Conservation (phyloP, 495 filamentous ascomycete species). For the Tuber umbilicatum region DNA sequence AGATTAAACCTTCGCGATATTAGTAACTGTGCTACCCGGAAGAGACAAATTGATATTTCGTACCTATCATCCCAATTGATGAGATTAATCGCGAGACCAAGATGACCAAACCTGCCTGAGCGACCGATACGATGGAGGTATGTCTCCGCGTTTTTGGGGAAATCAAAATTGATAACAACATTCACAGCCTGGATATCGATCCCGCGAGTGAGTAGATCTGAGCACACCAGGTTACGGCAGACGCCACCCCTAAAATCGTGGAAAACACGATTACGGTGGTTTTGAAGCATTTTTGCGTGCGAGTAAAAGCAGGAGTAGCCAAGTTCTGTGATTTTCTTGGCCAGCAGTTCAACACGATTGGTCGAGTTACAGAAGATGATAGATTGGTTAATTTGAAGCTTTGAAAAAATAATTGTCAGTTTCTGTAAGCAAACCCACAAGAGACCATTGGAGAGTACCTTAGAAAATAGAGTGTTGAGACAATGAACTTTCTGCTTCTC, state of each 20-base stretch:
- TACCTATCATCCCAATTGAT: slow-evolving; percentile 96
- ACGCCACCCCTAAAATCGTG: slow-evolving; percentile 98
- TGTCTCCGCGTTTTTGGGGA: slow-evolving; percentile 98
- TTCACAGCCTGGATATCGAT: slow-evolving; percentile 99
- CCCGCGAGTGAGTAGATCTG: slow-evolving; percentile 92
- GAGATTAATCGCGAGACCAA: slow-evolving; percentile 95
- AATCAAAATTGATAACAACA: slow-evolving; percentile 99
- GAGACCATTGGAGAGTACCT: slow-evolving; percentile 43
- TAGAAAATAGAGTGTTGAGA: slow-evolving; percentile 96
- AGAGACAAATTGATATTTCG: not conserved
- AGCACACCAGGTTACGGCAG: slow-evolving; percentile 96
- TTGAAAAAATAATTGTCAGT: slow-evolving; percentile 13
- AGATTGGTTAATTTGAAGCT: slow-evolving; percentile 97
- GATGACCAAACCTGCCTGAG: slow-evolving; percentile 92
- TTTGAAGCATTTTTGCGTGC: slow-evolving; percentile 96
- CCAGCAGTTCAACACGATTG: slow-evolving; percentile 91
- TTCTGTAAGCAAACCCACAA: not conserved
- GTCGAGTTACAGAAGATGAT: slow-evolving; percentile 99
- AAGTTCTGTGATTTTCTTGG: slow-evolving; percentile 98
- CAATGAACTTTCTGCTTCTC: slow-evolving; percentile 99
- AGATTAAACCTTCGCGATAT: slow-evolving; percentile 63
- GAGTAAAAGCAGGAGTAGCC: slow-evolving; percentile 99
- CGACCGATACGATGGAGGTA: slow-evolving; percentile 98
- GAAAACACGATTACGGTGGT: slow-evolving; percentile 94
- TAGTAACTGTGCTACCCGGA: slow-evolving; percentile 13